Conservation (phyloP, 805 yeast species). For the Lachancea quebecensis region DNA sequence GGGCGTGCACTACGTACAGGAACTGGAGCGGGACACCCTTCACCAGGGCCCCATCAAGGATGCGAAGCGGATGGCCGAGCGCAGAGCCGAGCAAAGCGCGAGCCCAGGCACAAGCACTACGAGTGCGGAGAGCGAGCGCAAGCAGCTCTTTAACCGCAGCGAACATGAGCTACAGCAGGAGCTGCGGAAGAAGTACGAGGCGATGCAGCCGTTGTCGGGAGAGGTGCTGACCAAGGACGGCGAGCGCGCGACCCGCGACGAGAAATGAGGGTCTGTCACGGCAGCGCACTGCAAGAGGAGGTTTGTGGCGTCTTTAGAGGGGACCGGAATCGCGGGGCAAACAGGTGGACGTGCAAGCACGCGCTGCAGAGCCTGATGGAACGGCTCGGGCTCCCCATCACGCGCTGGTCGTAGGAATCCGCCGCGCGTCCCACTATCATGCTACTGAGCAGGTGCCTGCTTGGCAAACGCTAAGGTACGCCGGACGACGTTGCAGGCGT, state of each 20-base stretch:
- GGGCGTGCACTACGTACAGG: constrained; percentile 67
- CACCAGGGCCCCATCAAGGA: constrained; percentile 84
- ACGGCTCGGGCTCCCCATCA: no score
- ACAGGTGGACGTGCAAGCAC: no score
- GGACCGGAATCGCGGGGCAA: no score
- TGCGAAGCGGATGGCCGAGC: constrained; percentile 53
- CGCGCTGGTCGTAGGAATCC: no score
- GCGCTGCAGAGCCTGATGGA: no score
- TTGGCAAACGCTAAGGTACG: no score
- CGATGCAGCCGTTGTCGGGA: constrained; percentile 58
- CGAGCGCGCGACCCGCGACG: constrained; percentile 7
- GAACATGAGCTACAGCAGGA: constrained; percentile 64
- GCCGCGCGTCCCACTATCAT: no score
- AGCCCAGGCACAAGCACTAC: not conserved
- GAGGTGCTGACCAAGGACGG: constrained; percentile 40
- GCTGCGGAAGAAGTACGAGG: constrained; percentile 49
- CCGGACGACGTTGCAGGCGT: no score
- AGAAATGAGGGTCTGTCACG: not conserved
- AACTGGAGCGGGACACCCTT: constrained; percentile 60
- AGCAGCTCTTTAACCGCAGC: constrained; percentile 44
- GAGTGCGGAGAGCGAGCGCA: constrained; percentile 35
- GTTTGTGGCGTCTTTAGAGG: not conserved
- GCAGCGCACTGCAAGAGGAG: not conserved
- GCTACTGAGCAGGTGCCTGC: no score
- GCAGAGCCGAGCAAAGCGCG: constrained; percentile 25